Conservation (phyloP, 495 filamentous ascomycete genomes). For the Parathielavia hyrcaniae region DNA sequence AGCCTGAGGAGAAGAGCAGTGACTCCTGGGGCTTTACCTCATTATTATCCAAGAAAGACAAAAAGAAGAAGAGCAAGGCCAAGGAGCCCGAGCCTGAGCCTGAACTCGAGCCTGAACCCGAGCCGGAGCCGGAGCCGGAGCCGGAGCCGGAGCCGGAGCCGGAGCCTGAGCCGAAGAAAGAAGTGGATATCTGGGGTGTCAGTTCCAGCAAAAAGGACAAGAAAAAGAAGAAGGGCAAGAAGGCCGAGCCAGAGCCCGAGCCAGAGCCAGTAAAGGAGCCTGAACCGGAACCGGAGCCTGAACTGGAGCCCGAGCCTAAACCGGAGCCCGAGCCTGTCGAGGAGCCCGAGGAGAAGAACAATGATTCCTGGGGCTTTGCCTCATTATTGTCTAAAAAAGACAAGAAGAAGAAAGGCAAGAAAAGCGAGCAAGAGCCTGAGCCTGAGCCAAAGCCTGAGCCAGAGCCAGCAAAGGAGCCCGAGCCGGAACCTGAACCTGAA, state of each 20-base stretch:
- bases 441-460: constrained; percentile 2
- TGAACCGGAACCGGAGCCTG: constrained; percentile 24
- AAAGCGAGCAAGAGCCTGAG: constrained; percentile 17
- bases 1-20: neutral
- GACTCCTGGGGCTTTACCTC: neutral
- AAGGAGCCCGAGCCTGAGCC: constrained; percentile 18
- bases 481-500: constrained; percentile 26
- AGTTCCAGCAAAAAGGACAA: constrained; percentile 27
- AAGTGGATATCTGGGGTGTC: constrained; percentile 24
- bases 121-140: constrained; percentile 10
- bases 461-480: constrained; percentile 1
- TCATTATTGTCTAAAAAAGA: constrained; percentile 9
- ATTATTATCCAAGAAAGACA: constrained; percentile 11
- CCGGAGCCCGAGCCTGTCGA: neutral
- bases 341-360: neutral
- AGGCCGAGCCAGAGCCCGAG: constrained; percentile 17
- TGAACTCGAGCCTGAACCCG: constrained; percentile 2
- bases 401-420: constrained; percentile 21
- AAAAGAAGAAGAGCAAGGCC: constrained; percentile 20
- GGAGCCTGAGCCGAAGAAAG: constrained; percentile 9
- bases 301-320: constrained; percentile 29
- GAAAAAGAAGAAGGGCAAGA: constrained; percentile 31
- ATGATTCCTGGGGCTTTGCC: neutral
- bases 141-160: constrained; percentile 5
- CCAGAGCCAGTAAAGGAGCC: constrained; percentile 20